A percentile compares a stretch with the other conserved stretches of the same genome.
Evolutionary conservation across 257 asterid species (phyloP).

Genomic region (Anisodus acutangulus): DNA sequence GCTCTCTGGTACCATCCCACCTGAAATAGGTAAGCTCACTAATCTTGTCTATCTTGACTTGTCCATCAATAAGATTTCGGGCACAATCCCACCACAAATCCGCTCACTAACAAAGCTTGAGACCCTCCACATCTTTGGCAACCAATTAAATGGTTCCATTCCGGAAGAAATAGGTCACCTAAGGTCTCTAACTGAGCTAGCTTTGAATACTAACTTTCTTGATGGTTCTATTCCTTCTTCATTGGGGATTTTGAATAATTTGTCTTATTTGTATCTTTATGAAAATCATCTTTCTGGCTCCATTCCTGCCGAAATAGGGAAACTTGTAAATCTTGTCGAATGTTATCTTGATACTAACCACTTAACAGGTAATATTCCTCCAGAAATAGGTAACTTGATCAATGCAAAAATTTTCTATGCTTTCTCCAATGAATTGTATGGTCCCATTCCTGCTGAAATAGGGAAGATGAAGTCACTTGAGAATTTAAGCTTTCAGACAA

Average conservation of each 20-base stretch:
- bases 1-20: constrained; percentile 27
- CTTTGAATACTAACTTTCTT: not conserved
- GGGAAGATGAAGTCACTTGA: not conserved
- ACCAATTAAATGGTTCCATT: constrained; percentile 8
- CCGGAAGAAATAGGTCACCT: constrained; percentile 21
- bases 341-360: not conserved
- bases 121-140: not conserved
- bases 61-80: constrained; percentile 22
- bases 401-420: not conserved
- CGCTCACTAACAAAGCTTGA: constrained; percentile 5
- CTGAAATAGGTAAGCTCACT: not conserved
- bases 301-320: constrained; percentile 4
- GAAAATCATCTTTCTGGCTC: not conserved
- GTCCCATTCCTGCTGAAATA: constrained; percentile 32
- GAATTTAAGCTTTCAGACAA: not conserved
- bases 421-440: not conserved
- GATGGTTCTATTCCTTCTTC: constrained; percentile 15
- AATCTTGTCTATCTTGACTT: not conserved
- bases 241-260: not conserved
- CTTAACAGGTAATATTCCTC: constrained; percentile 1
- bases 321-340: not conserved
- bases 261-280: not conserved
- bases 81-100: constrained; percentile 29
- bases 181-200: not conserved
- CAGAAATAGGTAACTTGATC: not conserved